Evolutionary conservation across 345 rosid species (phyloP).

Genomic region (Brassica rapa): DNA sequence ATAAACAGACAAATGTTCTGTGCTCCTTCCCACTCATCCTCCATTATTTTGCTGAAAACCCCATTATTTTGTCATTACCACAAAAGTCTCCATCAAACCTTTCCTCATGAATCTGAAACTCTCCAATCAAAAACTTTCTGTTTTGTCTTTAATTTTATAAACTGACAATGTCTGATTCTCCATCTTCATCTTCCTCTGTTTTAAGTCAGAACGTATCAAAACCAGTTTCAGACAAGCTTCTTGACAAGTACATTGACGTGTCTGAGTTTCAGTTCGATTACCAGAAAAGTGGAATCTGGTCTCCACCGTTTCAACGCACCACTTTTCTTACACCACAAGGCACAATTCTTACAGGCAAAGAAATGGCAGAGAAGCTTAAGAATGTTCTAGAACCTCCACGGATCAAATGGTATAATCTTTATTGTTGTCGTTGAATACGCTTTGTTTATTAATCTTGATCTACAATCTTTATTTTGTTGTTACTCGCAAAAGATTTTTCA

Average conservation of each 20-base stretch:
- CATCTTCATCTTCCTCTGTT: not conserved
- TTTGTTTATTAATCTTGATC: slow-evolving; percentile 7
- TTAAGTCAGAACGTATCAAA: not conserved
- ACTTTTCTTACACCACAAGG: slow-evolving; percentile 61
- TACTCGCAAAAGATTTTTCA: not conserved
- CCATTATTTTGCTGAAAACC: slow-evolving; percentile 18
- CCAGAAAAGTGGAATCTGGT: slow-evolving; percentile 67
- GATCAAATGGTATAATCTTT: slow-evolving; percentile 33
- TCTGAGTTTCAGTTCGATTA: slow-evolving; percentile 65
- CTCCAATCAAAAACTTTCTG: not conserved
- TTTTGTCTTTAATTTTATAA: not conserved
- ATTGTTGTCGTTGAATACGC: slow-evolving; percentile 16
- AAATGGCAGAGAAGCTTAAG: slow-evolving; percentile 5
- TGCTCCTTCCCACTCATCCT: slow-evolving; percentile 42
- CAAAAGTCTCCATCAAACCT: slow-evolving; percentile 31
- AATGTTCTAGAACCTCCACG: slow-evolving; percentile 31
- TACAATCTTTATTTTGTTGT: slow-evolving; percentile 12
- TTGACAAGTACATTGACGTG: slow-evolving; percentile 26
- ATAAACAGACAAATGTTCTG: slow-evolving; percentile 22
- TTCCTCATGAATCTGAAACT: not conserved
- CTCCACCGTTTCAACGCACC: slow-evolving; percentile 66
- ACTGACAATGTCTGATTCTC: slow-evolving; percentile 39
- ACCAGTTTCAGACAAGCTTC: not conserved
- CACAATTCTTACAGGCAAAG: slow-evolving; percentile 36
- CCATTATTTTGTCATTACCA: slow-evolving; percentile 30